Percentiles rank a stretch among this genome's conserved stretches.
phyloP scores from a whole-genome alignment of 1,284 basidiomycete genomes.

The Mycena sp. region DNA sequence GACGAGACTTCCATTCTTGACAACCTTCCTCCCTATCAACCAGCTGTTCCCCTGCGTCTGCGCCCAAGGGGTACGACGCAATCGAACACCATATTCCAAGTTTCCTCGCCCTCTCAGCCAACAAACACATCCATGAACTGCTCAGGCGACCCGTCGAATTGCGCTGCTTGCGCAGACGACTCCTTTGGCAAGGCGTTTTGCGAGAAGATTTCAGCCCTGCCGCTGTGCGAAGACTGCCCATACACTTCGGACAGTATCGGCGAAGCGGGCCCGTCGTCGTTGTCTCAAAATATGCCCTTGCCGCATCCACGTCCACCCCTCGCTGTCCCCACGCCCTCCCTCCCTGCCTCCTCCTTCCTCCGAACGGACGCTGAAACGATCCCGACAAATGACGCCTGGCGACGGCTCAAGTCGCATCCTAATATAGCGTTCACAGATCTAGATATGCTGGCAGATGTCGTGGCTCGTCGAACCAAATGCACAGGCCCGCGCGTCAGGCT shows the following conservation, averaged over 20 bases:
- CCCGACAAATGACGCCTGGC: conserved; percentile 87
- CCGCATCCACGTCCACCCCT: conserved; percentile 31
- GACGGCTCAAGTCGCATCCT: conserved; percentile 87
- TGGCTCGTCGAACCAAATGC: conserved; percentile 84
- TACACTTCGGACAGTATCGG: conserved; percentile 29
- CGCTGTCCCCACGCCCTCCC: conserved; percentile 28
- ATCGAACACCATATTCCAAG: conserved; percentile 62
- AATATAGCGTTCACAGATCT: conserved; percentile 87
- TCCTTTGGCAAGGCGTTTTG: conserved; percentile 90
- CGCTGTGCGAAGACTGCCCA: conserved; percentile 66
- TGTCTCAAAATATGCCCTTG: conserved; percentile 33
- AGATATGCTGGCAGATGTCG: conserved; percentile 86
- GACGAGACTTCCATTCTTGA: conserved; percentile 67
- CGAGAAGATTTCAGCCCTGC: conserved; percentile 70
- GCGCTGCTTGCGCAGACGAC: conserved; percentile 82
- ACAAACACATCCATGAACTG: conserved; percentile 42
- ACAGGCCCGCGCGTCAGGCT: conserved; percentile 76
- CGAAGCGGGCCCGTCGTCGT: conserved; percentile 30
- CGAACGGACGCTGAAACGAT: conserved; percentile 62
- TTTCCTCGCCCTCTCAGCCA: conserved; percentile 43
- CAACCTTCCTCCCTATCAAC: conserved; percentile 79
- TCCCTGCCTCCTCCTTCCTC: conserved; percentile 26
- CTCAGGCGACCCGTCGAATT: conserved; percentile 67
- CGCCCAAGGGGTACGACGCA: conserved; percentile 47
- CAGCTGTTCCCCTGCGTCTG: conserved; percentile 78